Percentiles rank a stretch among this genome's conserved stretches.
Conservation (phyloP, 768 basidiomycete genomes). For the Dendrothele bispora region DNA sequence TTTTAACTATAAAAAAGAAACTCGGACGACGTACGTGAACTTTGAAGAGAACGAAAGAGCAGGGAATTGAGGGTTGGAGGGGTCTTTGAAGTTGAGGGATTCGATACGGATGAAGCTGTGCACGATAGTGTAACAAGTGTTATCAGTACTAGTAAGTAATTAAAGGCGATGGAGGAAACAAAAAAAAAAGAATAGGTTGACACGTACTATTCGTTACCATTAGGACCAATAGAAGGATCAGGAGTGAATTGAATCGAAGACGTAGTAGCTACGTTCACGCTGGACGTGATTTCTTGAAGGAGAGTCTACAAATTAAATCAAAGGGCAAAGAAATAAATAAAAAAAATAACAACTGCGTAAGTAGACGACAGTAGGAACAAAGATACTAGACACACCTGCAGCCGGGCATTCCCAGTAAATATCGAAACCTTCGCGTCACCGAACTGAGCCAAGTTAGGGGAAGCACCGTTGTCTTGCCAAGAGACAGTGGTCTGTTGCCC, state of each 20-base stretch:
- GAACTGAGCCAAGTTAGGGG: slow-evolving; percentile 50
- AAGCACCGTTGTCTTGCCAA: slow-evolving; percentile 57
- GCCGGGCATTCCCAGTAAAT: slow-evolving; percentile 57
- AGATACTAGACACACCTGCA: slow-evolving; percentile 50
- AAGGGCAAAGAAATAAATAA: too few species aligned
- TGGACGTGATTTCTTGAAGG: slow-evolving; percentile 50
- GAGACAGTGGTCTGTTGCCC: slow-evolving; percentile 47
- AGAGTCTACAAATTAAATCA: too few species aligned
- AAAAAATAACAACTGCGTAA: slow-evolving; percentile 11
- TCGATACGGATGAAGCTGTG: slow-evolving; percentile 77
- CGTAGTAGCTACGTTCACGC: slow-evolving; percentile 50
- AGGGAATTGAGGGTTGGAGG: slow-evolving; percentile 50
- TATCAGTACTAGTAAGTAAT: background rate
- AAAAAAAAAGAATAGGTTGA: too few species aligned
- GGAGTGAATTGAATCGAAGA: slow-evolving; percentile 52
- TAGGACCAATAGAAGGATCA: slow-evolving; percentile 50
- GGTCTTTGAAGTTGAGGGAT: slow-evolving; percentile 53
- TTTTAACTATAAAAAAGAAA: too few species aligned
- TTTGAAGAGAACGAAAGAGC: slow-evolving; percentile 76
- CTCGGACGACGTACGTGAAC: slow-evolving; percentile 74
- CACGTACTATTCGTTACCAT: slow-evolving; percentile 58
- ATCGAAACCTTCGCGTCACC: slow-evolving; percentile 54
- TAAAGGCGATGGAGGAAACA: slow-evolving; percentile 2
- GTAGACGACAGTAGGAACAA: background rate
- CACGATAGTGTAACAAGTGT: slow-evolving; percentile 6